Evolutionary conservation across 495 filamentous ascomycete genomes (phyloP).

Genomic region (Penicillium bovifimosum): DNA sequence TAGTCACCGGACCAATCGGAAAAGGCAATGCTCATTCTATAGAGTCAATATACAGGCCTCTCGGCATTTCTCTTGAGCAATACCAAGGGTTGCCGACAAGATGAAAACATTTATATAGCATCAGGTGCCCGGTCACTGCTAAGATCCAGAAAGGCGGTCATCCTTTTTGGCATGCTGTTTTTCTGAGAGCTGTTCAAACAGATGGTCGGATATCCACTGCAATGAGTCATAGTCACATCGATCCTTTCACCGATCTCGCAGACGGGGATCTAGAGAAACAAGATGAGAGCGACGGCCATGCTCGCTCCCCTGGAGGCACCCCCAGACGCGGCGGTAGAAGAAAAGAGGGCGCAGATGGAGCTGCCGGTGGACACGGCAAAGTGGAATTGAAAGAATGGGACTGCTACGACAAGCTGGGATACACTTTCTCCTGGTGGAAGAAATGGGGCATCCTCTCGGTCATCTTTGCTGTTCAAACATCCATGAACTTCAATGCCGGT

Average conservation of each 20-base stretch:
- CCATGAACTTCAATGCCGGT: conserved; percentile 82
- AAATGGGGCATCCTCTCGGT: conserved; percentile 72
- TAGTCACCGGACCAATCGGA: conserved; percentile 18
- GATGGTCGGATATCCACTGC: not conserved
- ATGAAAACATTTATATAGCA: conserved; percentile 1
- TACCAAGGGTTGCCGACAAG: not conserved
- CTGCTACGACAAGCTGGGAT: conserved; percentile 61
- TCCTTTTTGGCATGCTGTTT: not conserved
- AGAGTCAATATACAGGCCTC: not conserved
- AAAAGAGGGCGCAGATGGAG: conserved; percentile 11
- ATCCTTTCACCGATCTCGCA: not conserved
- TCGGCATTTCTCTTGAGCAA: not conserved
- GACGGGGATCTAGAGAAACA: conserved; percentile 25
- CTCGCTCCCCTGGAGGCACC: conserved; percentile 13
- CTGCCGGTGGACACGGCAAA: conserved; percentile 37
- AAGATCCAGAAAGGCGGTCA: not conserved
- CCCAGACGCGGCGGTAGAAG: conserved; percentile 6
- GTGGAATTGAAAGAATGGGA: conserved; percentile 57
- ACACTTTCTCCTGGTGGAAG: conserved; percentile 56
- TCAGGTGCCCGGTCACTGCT: not conserved
- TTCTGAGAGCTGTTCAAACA: not conserved
- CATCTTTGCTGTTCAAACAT: conserved; percentile 70
- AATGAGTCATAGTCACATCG: conserved; percentile 12
- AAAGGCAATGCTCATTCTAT: not conserved
- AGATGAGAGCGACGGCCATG: conserved; percentile 6